These are phyloP conservation scores for Skeletonema marinoi DNA, from an alignment of 108 stramenopile genomes.

Conservation along the genomic window DNA sequence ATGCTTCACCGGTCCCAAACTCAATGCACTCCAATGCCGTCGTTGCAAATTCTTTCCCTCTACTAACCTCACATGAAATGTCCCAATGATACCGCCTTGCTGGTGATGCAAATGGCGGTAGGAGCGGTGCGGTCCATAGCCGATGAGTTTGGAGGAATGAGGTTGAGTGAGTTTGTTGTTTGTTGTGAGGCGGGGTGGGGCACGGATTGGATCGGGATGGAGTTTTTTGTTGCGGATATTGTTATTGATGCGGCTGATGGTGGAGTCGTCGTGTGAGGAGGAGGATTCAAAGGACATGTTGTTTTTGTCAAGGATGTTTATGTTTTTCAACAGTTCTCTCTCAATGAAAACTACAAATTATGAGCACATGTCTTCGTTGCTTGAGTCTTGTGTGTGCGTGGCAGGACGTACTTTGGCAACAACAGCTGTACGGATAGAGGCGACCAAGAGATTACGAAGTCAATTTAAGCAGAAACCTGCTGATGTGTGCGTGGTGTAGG, in stretches of 20 bases:
- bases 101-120: slow-evolving; percentile 84
- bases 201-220: slow-evolving; percentile 36
- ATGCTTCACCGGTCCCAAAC: slow-evolving; percentile 68
- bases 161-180: neutral
- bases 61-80: slow-evolving; percentile 65
- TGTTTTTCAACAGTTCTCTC: too few species aligned
- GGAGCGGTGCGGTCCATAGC: slow-evolving; percentile 56
- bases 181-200: slow-evolving; percentile 2
- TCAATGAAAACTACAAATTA: too few species aligned
- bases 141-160: slow-evolving; percentile 4
- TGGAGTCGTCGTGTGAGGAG: neutral
- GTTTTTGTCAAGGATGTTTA: too few species aligned
- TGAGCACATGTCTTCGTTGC: too few species aligned
- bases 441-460: too few species aligned
- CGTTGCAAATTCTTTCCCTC: slow-evolving; percentile 70
- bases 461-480: too few species aligned
- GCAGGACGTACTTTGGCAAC: too few species aligned
- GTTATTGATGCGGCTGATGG: neutral
- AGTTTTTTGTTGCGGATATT: neutral
- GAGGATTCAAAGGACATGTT: neutral
- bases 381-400: too few species aligned
- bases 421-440: too few species aligned
- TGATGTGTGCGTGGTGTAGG: too few species aligned
- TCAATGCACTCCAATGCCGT: slow-evolving; percentile 76
- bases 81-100: slow-evolving; percentile 61